Evolutionary conservation across 1,139 yeast genomes (phyloP).

Genomic region (Insectozyma bohioensis): DNA sequence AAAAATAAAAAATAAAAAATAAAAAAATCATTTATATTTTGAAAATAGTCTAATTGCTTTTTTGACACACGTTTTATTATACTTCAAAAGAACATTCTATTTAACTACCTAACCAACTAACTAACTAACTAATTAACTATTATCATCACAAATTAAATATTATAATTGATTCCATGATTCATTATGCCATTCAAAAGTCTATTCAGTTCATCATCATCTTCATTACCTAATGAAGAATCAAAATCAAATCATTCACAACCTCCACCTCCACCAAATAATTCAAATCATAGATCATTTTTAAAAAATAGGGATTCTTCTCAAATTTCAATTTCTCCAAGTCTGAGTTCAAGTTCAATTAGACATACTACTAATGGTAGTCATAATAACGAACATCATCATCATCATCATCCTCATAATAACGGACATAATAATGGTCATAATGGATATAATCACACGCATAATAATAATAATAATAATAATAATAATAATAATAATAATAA

Average conservation of each 20-base stretch:
- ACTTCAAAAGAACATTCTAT: too few species aligned
- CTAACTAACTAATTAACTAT: too few species aligned
- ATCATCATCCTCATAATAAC: background rate
- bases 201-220: slow-evolving; percentile 12
- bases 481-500: slow-evolving; percentile 1
- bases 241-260: slow-evolving; percentile 11
- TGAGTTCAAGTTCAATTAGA: slow-evolving; percentile 10
- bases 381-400: slow-evolving; percentile 1
- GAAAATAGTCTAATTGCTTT: too few species aligned
- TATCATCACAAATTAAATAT: too few species aligned
- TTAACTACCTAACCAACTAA: too few species aligned
- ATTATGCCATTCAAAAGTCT: slow-evolving; percentile 13
- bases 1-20: too few species aligned
- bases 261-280: slow-evolving; percentile 3
- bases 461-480: background rate
- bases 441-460: slow-evolving; percentile 2
- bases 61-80: too few species aligned
- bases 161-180: too few species aligned
- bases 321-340: slow-evolving; percentile 11
- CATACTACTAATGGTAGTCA: slow-evolving; percentile 1
- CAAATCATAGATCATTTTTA: slow-evolving; percentile 13
- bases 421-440: slow-evolving; percentile 1
- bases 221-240: slow-evolving; percentile 6
- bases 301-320: slow-evolving; percentile 11
- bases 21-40: too few species aligned